These are phyloP conservation scores for Biancaea sappan DNA, from an alignment of 306 rosid species.

Conservation along the genomic window DNA sequence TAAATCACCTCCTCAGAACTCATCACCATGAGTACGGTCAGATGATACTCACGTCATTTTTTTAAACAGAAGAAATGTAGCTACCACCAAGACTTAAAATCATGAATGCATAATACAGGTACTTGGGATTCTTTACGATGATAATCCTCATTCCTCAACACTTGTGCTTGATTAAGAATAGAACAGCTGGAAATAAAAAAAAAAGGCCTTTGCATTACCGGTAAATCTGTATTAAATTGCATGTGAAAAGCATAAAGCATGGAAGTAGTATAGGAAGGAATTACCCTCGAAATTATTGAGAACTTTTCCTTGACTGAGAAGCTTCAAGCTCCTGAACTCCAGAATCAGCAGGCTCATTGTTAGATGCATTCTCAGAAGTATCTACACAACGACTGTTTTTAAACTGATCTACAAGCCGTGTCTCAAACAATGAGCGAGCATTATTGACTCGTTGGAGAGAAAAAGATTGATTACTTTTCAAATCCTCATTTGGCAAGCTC, in stretches of 20 bases:
- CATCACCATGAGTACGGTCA: not conserved
- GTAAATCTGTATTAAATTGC: not conserved
- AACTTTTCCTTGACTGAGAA: slow-evolving; percentile 53
- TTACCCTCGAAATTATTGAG: slow-evolving; percentile 51
- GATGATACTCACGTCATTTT: not conserved
- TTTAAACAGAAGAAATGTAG: not conserved
- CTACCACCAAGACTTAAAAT: not conserved
- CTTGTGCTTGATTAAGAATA: slow-evolving; percentile 1
- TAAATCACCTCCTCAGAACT: no score
- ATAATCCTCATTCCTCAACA: slow-evolving; percentile 3
- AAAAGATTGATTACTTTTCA: slow-evolving; percentile 40
- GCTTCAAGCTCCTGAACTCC: slow-evolving; percentile 53
- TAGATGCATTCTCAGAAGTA: slow-evolving; percentile 59
- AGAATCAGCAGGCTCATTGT: slow-evolving; percentile 40
- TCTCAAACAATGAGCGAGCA: slow-evolving; percentile 37
- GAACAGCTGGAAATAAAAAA: not conserved
- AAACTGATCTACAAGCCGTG: slow-evolving; percentile 41
- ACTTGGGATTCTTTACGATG: not conserved
- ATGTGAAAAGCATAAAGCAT: slow-evolving; percentile 20
- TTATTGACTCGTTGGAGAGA: slow-evolving; percentile 47
- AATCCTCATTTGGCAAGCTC: slow-evolving; percentile 45
- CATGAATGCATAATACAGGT: not conserved
- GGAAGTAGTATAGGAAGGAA: slow-evolving; percentile 56
- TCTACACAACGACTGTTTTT: slow-evolving; percentile 54
- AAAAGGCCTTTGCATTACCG: slow-evolving; percentile 7